phyloP scores from a whole-genome alignment of 2,329 filamentous ascomycete species.

The Chaetomiaceae sp. region DNA sequence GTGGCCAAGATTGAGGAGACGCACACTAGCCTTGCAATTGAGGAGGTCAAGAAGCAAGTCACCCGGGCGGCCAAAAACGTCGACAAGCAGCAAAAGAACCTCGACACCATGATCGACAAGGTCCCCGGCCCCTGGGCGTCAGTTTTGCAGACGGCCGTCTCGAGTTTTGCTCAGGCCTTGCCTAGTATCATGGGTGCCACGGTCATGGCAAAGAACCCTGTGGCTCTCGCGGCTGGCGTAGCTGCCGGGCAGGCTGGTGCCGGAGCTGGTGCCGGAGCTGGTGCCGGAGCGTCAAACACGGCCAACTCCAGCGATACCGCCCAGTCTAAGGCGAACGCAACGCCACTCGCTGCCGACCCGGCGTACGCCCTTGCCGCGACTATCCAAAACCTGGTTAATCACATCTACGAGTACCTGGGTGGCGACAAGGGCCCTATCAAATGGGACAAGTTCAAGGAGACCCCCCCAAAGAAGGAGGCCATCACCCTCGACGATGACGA shows the following conservation, averaged over 20 bases:
- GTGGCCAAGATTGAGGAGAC: not conserved
- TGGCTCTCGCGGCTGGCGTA: not conserved
- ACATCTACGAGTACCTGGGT: not conserved
- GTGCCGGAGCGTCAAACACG: not conserved
- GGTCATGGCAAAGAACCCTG: not conserved
- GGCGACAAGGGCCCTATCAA: not conserved
- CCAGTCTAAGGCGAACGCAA: not conserved
- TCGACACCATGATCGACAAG: conserved; percentile 5
- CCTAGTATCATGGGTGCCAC: not conserved
- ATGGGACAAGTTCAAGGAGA: conserved; percentile 3
- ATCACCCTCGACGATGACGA: not conserved
- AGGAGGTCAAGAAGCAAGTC: not conserved
- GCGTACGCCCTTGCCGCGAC: not conserved
- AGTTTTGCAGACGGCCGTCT: not conserved
- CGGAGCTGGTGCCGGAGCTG: too few relatives aligned
- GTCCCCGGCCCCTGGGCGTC: not conserved
- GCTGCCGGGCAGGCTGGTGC: not conserved
- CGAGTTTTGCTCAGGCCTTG: not conserved
- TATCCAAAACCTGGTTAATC: not conserved
- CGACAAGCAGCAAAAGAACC: not conserved
- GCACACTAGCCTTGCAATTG: not conserved
- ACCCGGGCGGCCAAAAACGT: not conserved
- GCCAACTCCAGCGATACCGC: not conserved
- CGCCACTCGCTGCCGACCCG: not conserved
- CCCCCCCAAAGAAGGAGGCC: not conserved